These are phyloP conservation scores for Neurospora sp. DNA, from an alignment of 495 filamentous ascomycete genomes.

Conservation along the genomic window DNA sequence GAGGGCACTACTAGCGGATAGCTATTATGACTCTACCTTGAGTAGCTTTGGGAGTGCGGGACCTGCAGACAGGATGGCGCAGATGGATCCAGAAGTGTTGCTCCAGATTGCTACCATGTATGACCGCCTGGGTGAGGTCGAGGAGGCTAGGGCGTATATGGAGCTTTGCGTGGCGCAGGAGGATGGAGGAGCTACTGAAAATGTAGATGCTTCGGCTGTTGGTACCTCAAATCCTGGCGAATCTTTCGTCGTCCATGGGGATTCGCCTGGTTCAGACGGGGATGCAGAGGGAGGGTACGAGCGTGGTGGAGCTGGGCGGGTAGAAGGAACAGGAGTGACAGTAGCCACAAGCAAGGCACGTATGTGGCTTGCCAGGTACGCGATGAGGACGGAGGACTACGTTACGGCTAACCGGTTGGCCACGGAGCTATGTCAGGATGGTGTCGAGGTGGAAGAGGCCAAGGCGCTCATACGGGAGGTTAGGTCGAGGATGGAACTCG, in stretches of 20 bases:
- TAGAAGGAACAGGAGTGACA: constrained; percentile 62
- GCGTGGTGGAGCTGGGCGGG: background rate
- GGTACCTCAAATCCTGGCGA: constrained; percentile 31
- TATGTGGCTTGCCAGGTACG: constrained; percentile 84
- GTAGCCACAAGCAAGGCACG: constrained; percentile 81
- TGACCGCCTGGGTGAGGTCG: constrained; percentile 62
- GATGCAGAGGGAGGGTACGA: constrained; percentile 29
- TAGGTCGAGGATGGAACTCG: constrained; percentile 62
- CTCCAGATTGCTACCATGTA: constrained; percentile 85
- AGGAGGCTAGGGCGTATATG: constrained; percentile 86
- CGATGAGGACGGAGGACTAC: constrained; percentile 64
- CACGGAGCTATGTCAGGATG: constrained; percentile 89
- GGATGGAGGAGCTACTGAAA: constrained; percentile 41
- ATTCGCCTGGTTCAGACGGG: constrained; percentile 38
- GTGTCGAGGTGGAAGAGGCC: constrained; percentile 94
- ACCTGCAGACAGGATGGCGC: constrained; percentile 26
- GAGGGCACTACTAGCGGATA: constrained; percentile 74
- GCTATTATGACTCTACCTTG: constrained; percentile 56
- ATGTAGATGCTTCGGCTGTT: constrained; percentile 6
- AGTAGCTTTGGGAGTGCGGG: constrained; percentile 36
- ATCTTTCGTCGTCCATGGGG: constrained; percentile 34
- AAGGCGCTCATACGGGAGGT: constrained; percentile 90
- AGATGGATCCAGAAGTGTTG: constrained; percentile 82
- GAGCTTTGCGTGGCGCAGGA: constrained; percentile 89
- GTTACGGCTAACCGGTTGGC: constrained; percentile 69